phyloP scores from a whole-genome alignment of 2,329 filamentous ascomycete genomes.

The Fusarium nodosum region DNA sequence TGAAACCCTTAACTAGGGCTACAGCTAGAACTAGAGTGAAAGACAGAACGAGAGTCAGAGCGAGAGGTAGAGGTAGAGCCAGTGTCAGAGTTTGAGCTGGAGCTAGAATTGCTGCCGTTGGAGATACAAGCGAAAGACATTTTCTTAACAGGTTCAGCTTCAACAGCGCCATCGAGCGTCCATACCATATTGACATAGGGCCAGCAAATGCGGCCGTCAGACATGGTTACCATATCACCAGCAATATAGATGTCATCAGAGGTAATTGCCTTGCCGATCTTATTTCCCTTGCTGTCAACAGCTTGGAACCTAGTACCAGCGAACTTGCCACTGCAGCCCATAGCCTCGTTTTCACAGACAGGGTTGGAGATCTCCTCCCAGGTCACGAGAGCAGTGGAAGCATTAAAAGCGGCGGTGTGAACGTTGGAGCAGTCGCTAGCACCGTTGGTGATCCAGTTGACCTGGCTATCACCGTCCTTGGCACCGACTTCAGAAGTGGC shows the following conservation, averaged over 20 bases:
- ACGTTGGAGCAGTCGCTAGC: conserved; percentile 69
- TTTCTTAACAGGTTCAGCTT: conserved; percentile 52
- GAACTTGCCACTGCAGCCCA: conserved; percentile 71
- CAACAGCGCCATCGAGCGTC: conserved; percentile 50
- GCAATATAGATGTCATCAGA: conserved; percentile 69
- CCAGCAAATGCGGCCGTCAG: conserved; percentile 72
- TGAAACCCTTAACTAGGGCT: too few species aligned
- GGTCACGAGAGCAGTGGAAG: conserved; percentile 65
- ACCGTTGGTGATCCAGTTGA: conserved; percentile 69
- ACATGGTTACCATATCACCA: conserved; percentile 72
- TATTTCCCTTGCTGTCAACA: conserved; percentile 64
- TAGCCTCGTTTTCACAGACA: conserved; percentile 67
- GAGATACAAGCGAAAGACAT: conserved; percentile 68
- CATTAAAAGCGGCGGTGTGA: conserved; percentile 68
- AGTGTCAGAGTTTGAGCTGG: too few species aligned
- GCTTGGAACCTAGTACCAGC: conserved; percentile 72
- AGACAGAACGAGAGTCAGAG: too few species aligned
- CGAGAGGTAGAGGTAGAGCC: too few species aligned
- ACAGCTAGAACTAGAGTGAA: too few species aligned
- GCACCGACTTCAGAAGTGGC: conserved; percentile 68
- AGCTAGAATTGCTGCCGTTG: neutral
- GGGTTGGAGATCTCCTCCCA: conserved; percentile 73
- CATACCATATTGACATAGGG: conserved; percentile 70
- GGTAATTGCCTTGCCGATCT: conserved; percentile 64
- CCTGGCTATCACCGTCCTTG: conserved; percentile 67